Evolutionary conservation across 768 basidiomycete genomes (phyloP), one percentile per base, ranked within the genome.

Genomic region (Lactarius tabidus): DNA sequence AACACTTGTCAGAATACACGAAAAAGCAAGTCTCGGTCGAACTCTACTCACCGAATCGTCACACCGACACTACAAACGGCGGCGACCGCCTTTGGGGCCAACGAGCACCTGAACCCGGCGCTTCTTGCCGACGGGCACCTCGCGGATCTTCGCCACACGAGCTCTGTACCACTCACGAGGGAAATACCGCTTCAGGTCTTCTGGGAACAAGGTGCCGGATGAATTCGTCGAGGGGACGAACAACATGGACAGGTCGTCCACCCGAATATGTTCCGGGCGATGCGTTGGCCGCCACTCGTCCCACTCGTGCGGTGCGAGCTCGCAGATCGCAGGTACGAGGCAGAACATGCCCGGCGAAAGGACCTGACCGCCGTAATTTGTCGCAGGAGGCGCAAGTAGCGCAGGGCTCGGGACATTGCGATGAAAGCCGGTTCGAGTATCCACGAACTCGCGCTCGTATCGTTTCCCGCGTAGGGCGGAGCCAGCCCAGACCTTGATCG

Each of bases 331-430:
- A 9, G 65, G 65, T 2, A 66, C 48, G 57, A 62, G 20, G 15
- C 39, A 10, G 39, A 62, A 54, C 38, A 28, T 45, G n/a, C 54
- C 57, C 2, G 51, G 33, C 8, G 52, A 17, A 57, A 66, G 48
- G 41, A 66, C n/a, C 36, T 62, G 51, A 43, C 61, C 65, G 1
- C 33, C 1, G 43, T 23, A 54, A 26, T 54, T 38, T 38, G 61
- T 62, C 15, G 65, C 60, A 15, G 61, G 65, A 20, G 65, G 60
- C 2, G 61, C 65, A 52, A 66, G 56, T 28, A 54, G n/a, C 1
- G 61, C 33, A 38, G 65, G 60, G 33, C 35, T 48, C 20, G 61
- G 53, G 35, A 66, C 23, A 48, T 57, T 26, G 39, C 53, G 61
- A 53, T 23, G 14, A 28, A 43, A 62, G 18, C 28, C 10, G 14